Evolutionary conservation across 495 filamentous ascomycete species (phyloP).

Genomic region (Talaromyces proteolyticus): DNA sequence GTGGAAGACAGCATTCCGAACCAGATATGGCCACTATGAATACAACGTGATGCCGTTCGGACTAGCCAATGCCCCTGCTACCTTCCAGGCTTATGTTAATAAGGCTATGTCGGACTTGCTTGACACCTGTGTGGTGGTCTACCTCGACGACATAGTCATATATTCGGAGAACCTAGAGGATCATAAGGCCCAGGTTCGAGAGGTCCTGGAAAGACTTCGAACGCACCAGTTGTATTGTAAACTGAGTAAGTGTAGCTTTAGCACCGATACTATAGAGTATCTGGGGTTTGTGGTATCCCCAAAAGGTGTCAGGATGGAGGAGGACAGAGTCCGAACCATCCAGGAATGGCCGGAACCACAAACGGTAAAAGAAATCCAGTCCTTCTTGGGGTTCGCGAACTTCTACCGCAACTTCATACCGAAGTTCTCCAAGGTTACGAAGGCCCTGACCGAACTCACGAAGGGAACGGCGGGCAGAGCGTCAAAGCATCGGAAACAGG

Average conservation of each 20-base stretch:
- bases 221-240: too few relatives aligned
- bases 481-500: background rate
- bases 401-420: constrained; percentile 30
- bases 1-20: constrained; percentile 25
- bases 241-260: too few relatives aligned
- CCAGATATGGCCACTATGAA: constrained; percentile 16
- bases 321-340: constrained; percentile 17
- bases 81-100: background rate
- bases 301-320: constrained; percentile 16
- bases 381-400: constrained; percentile 27
- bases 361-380: constrained; percentile 12
- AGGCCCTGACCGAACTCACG: constrained; percentile 8
- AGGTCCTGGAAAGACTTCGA: too few relatives aligned
- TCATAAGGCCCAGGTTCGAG: too few relatives aligned
- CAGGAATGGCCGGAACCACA: constrained; percentile 11
- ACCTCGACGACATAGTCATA: background rate
- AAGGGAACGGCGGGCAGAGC: background rate
- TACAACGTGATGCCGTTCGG: constrained; percentile 3
- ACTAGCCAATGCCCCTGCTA: too few relatives aligned
- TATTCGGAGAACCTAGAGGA: too few relatives aligned
- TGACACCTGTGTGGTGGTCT: constrained; percentile 1
- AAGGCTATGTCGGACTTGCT: background rate
- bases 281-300: constrained; percentile 15
- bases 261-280: too few relatives aligned
- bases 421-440: constrained; percentile 10